These are phyloP conservation scores for Quillaja saponaria DNA, from an alignment of 306 rosid genomes.

Conservation along the genomic window DNA sequence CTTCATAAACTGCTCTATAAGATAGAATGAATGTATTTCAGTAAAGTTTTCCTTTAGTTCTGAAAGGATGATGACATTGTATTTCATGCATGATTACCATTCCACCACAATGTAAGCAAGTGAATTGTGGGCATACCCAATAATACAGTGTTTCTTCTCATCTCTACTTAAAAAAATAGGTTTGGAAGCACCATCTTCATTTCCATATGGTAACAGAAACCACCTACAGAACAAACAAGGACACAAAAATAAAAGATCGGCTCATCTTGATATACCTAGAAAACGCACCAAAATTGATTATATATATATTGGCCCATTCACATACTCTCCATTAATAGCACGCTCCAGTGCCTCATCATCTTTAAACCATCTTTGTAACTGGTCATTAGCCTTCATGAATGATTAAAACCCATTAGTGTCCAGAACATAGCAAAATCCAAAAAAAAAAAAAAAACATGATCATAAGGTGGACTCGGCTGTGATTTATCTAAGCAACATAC, in stretches of 20 bases:
- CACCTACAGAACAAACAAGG: conserved; percentile 52
- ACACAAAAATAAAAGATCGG: not conserved
- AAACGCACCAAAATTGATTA: conserved; percentile 10
- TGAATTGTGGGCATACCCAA: conserved; percentile 58
- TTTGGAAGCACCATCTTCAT: conserved; percentile 42
- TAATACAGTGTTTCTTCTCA: conserved; percentile 53
- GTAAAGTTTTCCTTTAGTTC: no score
- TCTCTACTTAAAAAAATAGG: conserved; percentile 63
- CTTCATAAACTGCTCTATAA: no score
- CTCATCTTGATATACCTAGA: conserved; percentile 13
- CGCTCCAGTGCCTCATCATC: conserved; percentile 94
- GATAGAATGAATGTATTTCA: no score
- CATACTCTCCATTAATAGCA: conserved; percentile 88
- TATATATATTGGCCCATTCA: conserved; percentile 8
- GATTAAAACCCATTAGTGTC: conserved; percentile 34
- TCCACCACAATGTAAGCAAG: conserved; percentile 5
- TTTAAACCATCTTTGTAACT: conserved; percentile 71
- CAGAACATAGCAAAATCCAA: conserved; percentile 22
- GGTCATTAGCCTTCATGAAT: conserved; percentile 69
- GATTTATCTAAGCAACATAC: conserved; percentile 51
- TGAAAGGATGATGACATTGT: no score
- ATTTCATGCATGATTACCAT: conserved; percentile 5
- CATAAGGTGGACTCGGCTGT: conserved; percentile 16
- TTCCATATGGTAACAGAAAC: conserved; percentile 68
- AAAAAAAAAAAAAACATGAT: conserved; percentile 12